phyloP scores from a whole-genome alignment of 805 yeast species.

The Schwanniomyces polymorphus region DNA sequence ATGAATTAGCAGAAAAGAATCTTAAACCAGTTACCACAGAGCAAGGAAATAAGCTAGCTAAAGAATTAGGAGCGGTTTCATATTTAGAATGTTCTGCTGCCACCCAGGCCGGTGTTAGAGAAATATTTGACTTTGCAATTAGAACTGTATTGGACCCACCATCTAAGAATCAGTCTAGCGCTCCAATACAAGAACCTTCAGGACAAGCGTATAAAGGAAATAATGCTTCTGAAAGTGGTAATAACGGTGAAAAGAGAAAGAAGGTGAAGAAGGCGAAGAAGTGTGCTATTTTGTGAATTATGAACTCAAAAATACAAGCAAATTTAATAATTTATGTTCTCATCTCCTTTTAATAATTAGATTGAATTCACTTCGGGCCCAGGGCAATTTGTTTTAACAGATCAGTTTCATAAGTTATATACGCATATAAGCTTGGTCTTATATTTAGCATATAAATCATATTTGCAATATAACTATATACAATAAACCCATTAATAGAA shows the following conservation, averaged over 20 bases:
- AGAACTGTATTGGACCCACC: conserved; percentile 63
- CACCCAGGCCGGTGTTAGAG: conserved; percentile 82
- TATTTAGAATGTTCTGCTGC: conserved; percentile 91
- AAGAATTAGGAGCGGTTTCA: conserved; percentile 68
- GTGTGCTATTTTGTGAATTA: conserved; percentile 37
- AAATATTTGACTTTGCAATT: conserved; percentile 82
- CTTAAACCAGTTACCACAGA: conserved; percentile 58
- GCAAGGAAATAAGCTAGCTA: conserved; percentile 68
- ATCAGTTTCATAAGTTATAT: neutral
- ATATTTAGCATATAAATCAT: neutral
- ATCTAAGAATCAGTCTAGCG: conserved; percentile 13
- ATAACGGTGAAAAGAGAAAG: conserved; percentile 17
- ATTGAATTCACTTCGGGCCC: conserved; percentile 1
- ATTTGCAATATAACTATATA: neutral
- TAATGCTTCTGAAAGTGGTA: conserved; percentile 4
- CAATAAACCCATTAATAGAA: neutral
- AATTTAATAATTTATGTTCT: neutral
- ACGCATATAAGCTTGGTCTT: conserved; percentile 1
- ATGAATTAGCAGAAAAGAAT: conserved; percentile 62
- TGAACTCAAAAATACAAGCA: neutral
- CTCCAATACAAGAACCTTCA: conserved; percentile 3
- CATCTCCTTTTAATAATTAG: neutral
- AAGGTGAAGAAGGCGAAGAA: conserved; percentile 35
- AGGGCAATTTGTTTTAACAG: neutral
- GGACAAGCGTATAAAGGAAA: neutral